Base-by-base conservation (phyloP, 345 rosid genomes). In the Tarenaya hassleriana region DNA sequence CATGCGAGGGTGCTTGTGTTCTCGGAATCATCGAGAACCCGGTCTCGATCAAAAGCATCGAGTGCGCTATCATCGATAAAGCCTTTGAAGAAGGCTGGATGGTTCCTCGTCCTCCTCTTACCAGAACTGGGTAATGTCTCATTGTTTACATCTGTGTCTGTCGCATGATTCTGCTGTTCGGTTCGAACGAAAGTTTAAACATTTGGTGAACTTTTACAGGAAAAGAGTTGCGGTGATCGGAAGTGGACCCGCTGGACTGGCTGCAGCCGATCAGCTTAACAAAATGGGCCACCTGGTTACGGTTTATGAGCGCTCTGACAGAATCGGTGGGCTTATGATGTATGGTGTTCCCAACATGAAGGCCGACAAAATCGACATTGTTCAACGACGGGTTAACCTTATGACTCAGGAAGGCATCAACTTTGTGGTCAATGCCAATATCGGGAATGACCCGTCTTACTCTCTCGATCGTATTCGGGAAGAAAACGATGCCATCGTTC, bases 301-400 rank as follows among this genome's bases (percentile, higher is more conserved):
- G 1, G 92, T 94, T 19, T 94, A 83, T 57, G 99, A 94, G 66
- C 96, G 99, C 16, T 70, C 97, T n/a, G 99, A 94, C 63, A 75
- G 96, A 58, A 80, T 94, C 60, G 99, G 99, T 46, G 99, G 99
- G 50, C 95, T 94, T 29, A 94, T 94, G 99, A 88, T 94, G 99
- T 94, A 94, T 64, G 99, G 99, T 41, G 99, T 94, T 48, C 99
- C 99, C 29, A 94, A 94, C 83, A 94, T 94, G 99, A 94, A 94
- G 73, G 12, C 99, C 43, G 99, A 83, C 78, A 94, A 94, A 73
- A 55, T 86, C 24, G 87, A 80, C 73, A 71, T 94, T 10, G 92
- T 94, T 64, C 97, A 94, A 54, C 79, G 99, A 11, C 87, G 99
- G 44, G 97, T 88, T 56, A 65, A 83, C 69, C 89, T 94, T 49